These are phyloP conservation scores for Tremella mesenterica DNA, from an alignment of 768 basidiomycete genomes.

Conservation along the genomic window DNA sequence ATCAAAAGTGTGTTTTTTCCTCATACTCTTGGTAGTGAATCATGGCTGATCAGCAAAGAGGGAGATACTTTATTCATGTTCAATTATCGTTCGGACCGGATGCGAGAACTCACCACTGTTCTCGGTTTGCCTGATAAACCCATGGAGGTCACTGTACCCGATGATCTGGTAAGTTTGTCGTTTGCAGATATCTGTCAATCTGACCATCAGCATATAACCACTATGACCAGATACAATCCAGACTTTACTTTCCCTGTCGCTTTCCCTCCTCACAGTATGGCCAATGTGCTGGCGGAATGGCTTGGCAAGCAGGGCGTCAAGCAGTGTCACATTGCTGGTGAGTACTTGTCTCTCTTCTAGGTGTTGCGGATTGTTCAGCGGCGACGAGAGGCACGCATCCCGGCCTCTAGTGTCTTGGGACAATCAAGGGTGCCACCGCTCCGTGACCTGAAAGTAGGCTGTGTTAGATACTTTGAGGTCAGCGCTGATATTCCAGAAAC, in stretches of 20 bases:
- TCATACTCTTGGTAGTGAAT: too few species aligned
- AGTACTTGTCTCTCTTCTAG: slow-evolving; percentile 27
- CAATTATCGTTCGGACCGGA: slow-evolving; percentile 94
- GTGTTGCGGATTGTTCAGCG: not conserved
- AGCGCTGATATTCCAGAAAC: slow-evolving; percentile 55
- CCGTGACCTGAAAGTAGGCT: too few species aligned
- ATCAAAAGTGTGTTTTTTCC: slow-evolving; percentile 58
- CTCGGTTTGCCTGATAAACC: slow-evolving; percentile 76
- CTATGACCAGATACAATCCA: slow-evolving; percentile 87
- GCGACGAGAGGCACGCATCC: too few species aligned
- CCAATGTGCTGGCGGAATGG: slow-evolving; percentile 90
- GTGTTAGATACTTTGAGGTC: not conserved
- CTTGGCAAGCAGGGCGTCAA: slow-evolving; percentile 66
- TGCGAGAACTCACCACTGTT: slow-evolving; percentile 80
- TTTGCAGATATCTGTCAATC: too few species aligned
- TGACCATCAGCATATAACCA: slow-evolving; percentile 61
- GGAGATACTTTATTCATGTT: slow-evolving; percentile 87
- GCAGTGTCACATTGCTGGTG: slow-evolving; percentile 81
- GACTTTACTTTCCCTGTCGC: slow-evolving; percentile 83
- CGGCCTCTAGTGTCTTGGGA: too few species aligned
- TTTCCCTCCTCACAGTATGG: slow-evolving; percentile 90
- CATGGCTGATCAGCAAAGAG: slow-evolving; percentile 48
- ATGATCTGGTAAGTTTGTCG: slow-evolving; percentile 57
- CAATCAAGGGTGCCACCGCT: too few species aligned
- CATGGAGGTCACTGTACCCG: slow-evolving; percentile 70